phyloP scores from a whole-genome alignment of 768 basidiomycete genomes.

The Hortiboletus flavorubellus region DNA sequence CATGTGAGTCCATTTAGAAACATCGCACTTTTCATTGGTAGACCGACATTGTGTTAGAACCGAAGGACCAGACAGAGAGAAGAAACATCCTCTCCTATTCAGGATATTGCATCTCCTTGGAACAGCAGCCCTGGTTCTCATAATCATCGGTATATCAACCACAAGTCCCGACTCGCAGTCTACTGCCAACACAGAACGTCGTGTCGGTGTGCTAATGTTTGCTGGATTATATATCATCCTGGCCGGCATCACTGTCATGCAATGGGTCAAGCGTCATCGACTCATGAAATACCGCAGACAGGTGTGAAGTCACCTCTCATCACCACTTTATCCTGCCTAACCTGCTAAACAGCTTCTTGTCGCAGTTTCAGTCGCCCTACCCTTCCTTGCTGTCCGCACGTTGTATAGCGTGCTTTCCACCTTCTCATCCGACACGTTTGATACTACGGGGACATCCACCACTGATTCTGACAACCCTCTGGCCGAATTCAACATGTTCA shows the following conservation, averaged over 20 bases:
- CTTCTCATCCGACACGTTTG: constrained; percentile 46
- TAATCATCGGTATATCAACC: constrained; percentile 31
- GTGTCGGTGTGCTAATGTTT: constrained; percentile 35
- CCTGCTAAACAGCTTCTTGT: constrained; percentile 46
- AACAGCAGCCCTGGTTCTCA: constrained; percentile 28
- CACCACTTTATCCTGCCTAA: constrained; percentile 7
- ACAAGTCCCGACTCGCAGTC: constrained; percentile 16
- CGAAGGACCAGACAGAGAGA: constrained; percentile 26
- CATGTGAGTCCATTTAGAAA: constrained; percentile 27
- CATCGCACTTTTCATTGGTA: not conserved
- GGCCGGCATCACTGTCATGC: constrained; percentile 44
- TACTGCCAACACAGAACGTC: constrained; percentile 27
- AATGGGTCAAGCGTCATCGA: constrained; percentile 47
- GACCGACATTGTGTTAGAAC: constrained; percentile 22
- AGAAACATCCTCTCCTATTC: constrained; percentile 11
- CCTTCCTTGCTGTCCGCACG: constrained; percentile 50
- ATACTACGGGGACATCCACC: constrained; percentile 24
- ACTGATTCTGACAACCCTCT: constrained; percentile 33
- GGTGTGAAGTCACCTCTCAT: constrained; percentile 29
- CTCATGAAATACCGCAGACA: constrained; percentile 26
- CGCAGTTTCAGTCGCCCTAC: constrained; percentile 53
- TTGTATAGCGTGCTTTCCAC: constrained; percentile 54
- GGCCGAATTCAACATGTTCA: constrained; percentile 53
- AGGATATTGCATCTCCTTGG: constrained; percentile 31
- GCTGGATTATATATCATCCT: constrained; percentile 40